Evolutionary conservation across 805 yeast genomes (phyloP).

Genomic region (Schwanniomyces pseudopolymorphus): DNA sequence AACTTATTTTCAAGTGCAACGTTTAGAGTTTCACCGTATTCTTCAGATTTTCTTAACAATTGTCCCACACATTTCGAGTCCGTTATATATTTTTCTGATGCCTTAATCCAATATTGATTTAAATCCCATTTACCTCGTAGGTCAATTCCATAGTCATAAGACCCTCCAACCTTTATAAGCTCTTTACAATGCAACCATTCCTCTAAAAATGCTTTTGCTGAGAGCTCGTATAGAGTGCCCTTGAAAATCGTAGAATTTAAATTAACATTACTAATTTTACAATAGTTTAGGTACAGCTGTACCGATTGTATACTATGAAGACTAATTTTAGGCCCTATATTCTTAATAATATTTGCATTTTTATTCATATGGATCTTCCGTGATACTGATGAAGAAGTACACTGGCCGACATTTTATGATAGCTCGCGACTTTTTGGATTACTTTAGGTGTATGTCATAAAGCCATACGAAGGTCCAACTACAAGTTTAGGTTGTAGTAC

Average conservation of each 20-base stretch:
- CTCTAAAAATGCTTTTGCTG: conserved; percentile 39
- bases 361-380: background rate
- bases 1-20: background rate
- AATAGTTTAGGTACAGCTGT: conserved; percentile 28
- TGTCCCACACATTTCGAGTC: conserved; percentile 7
- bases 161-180: conserved; percentile 51
- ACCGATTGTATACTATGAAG: conserved; percentile 18
- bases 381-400: background rate
- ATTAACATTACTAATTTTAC: conserved; percentile 19
- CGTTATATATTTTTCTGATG: background rate
- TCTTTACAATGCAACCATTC: conserved; percentile 34
- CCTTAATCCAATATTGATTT: conserved; percentile 16
- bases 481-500: too few relatives aligned
- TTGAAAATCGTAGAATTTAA: conserved; percentile 44
- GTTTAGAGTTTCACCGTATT: conserved; percentile 9
- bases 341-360: background rate
- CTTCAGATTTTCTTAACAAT: conserved; percentile 16
- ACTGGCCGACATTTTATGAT: background rate
- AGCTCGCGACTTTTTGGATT: background rate
- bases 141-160: conserved; percentile 59
- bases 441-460: too few relatives aligned
- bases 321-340: background rate
- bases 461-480: too few relatives aligned
- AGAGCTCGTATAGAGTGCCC: conserved; percentile 57
- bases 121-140: conserved; percentile 53